phyloP scores from a whole-genome alignment of 306 rosid genomes.

The Citrullus colocynthis region DNA sequence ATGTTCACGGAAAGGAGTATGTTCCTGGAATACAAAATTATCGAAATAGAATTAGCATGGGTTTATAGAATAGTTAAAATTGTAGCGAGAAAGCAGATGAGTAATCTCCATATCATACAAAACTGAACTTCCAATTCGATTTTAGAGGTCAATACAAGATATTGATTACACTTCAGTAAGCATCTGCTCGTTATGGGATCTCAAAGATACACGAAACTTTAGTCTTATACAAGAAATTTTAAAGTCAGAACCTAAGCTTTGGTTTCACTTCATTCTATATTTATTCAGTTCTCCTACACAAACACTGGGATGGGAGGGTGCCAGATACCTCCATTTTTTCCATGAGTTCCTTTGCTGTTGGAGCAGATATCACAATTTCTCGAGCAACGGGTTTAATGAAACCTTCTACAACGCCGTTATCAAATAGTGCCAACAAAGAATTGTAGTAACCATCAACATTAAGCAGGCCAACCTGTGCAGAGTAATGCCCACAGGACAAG shows the following conservation, averaged over 20 bases:
- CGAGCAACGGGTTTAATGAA: conserved; percentile 82
- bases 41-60: not conserved
- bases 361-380: conserved; percentile 67
- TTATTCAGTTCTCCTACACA: not conserved
- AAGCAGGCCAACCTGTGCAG: conserved; percentile 70
- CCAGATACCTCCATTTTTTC: conserved; percentile 64
- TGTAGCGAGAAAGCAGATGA: not conserved
- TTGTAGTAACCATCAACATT: conserved; percentile 92
- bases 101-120: not conserved
- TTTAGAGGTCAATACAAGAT: not conserved
- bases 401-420: conserved; percentile 88
- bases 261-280: not conserved
- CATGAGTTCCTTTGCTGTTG: conserved; percentile 78
- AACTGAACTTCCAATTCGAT: not conserved
- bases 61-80: not conserved
- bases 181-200: not conserved
- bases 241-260: not conserved
- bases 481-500: not conserved
- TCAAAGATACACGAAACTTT: not conserved
- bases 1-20: conserved; percentile 50
- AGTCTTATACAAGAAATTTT: not conserved
- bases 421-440: conserved; percentile 76
- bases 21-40: conserved; percentile 30
- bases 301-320: not conserved
- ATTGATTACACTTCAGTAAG: not conserved